Evolutionary conservation across 2,329 filamentous ascomycete genomes (phyloP).

Genomic region (Phaeophleospora eucalypticola): DNA sequence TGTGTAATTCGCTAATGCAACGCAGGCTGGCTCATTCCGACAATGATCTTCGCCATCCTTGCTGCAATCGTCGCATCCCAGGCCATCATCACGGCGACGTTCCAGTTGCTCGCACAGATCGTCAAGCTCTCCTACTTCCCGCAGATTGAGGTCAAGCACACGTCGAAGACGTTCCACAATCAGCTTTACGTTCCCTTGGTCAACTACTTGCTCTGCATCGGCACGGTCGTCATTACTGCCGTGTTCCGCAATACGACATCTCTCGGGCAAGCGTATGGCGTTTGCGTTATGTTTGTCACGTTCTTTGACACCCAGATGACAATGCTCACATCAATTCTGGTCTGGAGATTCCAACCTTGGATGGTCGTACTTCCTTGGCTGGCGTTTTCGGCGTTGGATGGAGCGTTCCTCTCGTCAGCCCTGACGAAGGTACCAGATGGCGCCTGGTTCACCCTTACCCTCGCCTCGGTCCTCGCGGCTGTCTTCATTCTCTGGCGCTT

Average conservation of each 20-base stretch:
- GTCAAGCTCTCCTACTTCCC: slow-evolving; percentile 73
- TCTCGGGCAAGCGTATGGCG: slow-evolving; percentile 70
- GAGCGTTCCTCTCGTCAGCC: slow-evolving; percentile 64
- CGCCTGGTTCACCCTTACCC: slow-evolving; percentile 71
- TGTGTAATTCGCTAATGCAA: background rate
- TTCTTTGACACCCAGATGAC: slow-evolving; percentile 76
- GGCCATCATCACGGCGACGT: slow-evolving; percentile 69
- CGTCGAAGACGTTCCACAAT: slow-evolving; percentile 64
- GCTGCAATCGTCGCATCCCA: slow-evolving; percentile 66
- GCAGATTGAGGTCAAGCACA: slow-evolving; percentile 69
- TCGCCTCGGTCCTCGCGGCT: slow-evolving; percentile 58
- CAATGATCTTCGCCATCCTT: slow-evolving; percentile 63
- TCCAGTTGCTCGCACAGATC: slow-evolving; percentile 62
- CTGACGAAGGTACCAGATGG: slow-evolving; percentile 70
- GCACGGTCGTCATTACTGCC: slow-evolving; percentile 68
- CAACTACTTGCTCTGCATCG: slow-evolving; percentile 74
- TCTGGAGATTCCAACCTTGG: slow-evolving; percentile 62
- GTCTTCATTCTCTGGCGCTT: slow-evolving; percentile 74
- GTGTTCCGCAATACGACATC: slow-evolving; percentile 51
- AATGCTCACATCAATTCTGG: slow-evolving; percentile 64
- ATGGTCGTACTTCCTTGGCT: slow-evolving; percentile 61
- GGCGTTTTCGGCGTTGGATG: slow-evolving; percentile 63
- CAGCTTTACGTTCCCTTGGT: slow-evolving; percentile 72
- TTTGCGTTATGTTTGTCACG: slow-evolving; percentile 75
- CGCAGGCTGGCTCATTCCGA: slow-evolving; percentile 61